Base-by-base conservation (phyloP, 108 stramenopile genomes). In the Cylindrotheca closterium region DNA sequence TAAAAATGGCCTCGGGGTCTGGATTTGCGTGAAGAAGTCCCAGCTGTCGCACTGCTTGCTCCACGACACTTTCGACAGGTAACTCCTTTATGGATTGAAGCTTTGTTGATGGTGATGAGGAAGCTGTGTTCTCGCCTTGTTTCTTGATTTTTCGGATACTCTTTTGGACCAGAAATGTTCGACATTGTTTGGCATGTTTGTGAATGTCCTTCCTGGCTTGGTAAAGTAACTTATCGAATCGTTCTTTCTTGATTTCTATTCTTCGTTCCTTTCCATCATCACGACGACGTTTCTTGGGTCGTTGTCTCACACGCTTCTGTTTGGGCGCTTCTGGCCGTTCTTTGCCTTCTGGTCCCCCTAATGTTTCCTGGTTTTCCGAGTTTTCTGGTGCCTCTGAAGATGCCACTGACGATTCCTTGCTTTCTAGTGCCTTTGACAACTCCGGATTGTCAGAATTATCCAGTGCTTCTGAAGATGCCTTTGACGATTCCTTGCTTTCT, bases 81-180 rank as follows among this genome's bases (percentile, higher is more conserved):
- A 84, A 68, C 15, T 61, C 50, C 53, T 88, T 88, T 22, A 60
- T 22, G 0, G 69, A 49, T 10, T 47, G 52, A 2, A 80, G 53
- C 30, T 73, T 54, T 53, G 69, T 71, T 58, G 54, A 30, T 42
- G 75, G 66, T 23, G 67, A 34, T 25, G 28, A 7, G 1, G 5
- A 3, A 1, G 32, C 21, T 18, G 22, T 21, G 19, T 23, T 65
- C 15, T 67, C 63, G 31, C 3, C 4, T 7, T 30, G 15, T 55
- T 52, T 25, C 45, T 84, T 78, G 18, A 81, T 67, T 30, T 71
- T 46, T 18, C 82, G 76, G 30, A 80, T 81, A 37, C 81, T 74
- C 63, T 84, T 84, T 65, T 88, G 87, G 33, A 79, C 63, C 48
- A 82, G 65, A 64, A 88, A 84, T 21, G 83, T 74, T 56, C 74